Percentiles rank a stretch among this genome's conserved stretches.
Evolutionary conservation across 2,329 filamentous ascomycete species (phyloP).

Genomic region (Septoria linicola): DNA sequence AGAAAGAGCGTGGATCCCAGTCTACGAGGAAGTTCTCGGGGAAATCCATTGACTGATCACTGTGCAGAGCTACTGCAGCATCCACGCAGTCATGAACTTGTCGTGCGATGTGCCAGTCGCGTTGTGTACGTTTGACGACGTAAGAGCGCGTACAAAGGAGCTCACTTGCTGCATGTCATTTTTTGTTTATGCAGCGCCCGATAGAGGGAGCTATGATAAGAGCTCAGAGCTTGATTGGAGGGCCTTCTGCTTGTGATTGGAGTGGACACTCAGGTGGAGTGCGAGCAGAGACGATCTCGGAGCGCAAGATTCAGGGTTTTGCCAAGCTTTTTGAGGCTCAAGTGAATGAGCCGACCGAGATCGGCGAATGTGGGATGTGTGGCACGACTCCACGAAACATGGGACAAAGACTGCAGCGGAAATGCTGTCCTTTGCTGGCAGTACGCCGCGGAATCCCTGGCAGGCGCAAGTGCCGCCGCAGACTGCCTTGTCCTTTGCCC

Average conservation of each 20-base stretch:
- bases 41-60: background rate
- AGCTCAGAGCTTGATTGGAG: background rate
- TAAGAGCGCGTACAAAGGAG: background rate
- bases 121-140: background rate
- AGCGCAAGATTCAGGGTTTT: background rate
- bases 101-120: background rate
- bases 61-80: background rate
- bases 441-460: no score
- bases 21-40: background rate
- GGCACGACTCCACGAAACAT: background rate
- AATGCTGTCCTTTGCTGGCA: background rate
- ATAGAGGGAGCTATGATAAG: background rate
- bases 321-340: conserved; percentile 7
- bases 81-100: conserved; percentile 1
- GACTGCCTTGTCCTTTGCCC: no score
- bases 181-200: background rate
- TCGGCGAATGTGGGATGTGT: conserved; percentile 6
- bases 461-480: no score
- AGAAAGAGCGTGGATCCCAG: conserved; percentile 1
- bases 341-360: background rate
- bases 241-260: conserved; percentile 6
- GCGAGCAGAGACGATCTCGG: background rate
- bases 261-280: background rate
- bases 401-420: no score
- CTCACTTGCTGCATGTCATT: background rate